Evolutionary conservation across 78 protist species (phyloP).

Genomic region (Dictyostelium purpureum): DNA sequence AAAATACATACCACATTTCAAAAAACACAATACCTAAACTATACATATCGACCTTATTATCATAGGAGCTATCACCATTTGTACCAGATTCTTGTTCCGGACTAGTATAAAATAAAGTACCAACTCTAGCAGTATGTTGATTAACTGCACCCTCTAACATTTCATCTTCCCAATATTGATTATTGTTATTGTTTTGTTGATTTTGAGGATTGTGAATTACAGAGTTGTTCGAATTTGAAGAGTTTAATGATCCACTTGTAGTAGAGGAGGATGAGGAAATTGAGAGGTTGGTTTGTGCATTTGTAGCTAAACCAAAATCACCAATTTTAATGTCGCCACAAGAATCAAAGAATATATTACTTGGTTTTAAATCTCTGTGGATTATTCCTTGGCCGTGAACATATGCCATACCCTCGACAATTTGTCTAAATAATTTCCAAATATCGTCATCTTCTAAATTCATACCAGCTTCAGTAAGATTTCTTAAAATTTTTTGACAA

Average conservation of each 20-base stretch:
- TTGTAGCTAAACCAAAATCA: slow-evolving; percentile 61
- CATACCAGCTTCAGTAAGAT: slow-evolving; percentile 69
- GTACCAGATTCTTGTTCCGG: slow-evolving; percentile 79
- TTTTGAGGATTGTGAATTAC: background rate
- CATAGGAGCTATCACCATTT: slow-evolving; percentile 67
- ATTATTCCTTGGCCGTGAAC: slow-evolving; percentile 76
- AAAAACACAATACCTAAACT: slow-evolving; percentile 89
- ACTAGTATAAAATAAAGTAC: slow-evolving; percentile 68
- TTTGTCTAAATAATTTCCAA: slow-evolving; percentile 81
- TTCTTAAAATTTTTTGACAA: slow-evolving; percentile 65
- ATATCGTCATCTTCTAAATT: slow-evolving; percentile 69
- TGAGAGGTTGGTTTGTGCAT: background rate
- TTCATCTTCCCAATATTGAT: background rate
- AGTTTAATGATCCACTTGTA: background rate
- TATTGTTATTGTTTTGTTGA: background rate
- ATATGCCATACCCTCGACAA: slow-evolving; percentile 82
- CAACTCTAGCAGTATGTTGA: slow-evolving; percentile 61
- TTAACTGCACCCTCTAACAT: background rate
- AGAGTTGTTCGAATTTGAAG: background rate
- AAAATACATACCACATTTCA: slow-evolving; percentile 85
- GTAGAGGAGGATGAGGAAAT: background rate
- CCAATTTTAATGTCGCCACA: slow-evolving; percentile 83
- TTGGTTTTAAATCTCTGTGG: slow-evolving; percentile 81
- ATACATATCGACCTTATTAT: slow-evolving; percentile 85
- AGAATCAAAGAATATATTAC: slow-evolving; percentile 75